Percentiles rank a stretch among this genome's conserved stretches.
Conservation (phyloP, 2,329 filamentous ascomycete species). For the Neoscytalidium dimidiatum region DNA sequence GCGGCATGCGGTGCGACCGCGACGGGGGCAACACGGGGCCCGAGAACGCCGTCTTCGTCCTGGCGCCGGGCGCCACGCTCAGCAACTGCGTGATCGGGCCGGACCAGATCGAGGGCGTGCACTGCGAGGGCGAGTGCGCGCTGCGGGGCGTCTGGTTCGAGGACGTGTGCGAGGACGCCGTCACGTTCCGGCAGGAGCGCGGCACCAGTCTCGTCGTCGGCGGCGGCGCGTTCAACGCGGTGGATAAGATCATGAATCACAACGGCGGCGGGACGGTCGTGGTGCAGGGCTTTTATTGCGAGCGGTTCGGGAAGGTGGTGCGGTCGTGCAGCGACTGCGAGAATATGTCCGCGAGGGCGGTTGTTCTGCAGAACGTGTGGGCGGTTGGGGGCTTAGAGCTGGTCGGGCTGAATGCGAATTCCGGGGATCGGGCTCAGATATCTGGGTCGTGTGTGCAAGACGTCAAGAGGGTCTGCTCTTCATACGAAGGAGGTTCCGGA, state of each 20-base stretch:
- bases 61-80: slow-evolving; percentile 40
- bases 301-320: not conserved
- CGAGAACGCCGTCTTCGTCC: not conserved
- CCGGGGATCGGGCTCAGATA: not conserved
- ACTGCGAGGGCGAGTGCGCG: slow-evolving; percentile 52
- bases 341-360: not conserved
- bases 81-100: slow-evolving; percentile 53
- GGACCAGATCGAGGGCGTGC: slow-evolving; percentile 50
- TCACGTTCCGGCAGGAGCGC: not conserved
- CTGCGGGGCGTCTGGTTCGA: slow-evolving; percentile 37
- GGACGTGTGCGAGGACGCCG: slow-evolving; percentile 38
- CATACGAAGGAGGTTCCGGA: not conserved
- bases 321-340: not conserved
- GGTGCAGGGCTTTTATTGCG: not conserved
- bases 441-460: not conserved
- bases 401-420: not conserved
- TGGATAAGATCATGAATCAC: slow-evolving; percentile 29
- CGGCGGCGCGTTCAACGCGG: slow-evolving; percentile 28
- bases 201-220: slow-evolving; percentile 25
- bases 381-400: not conserved
- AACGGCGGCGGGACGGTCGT: not conserved
- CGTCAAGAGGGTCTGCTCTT: not conserved
- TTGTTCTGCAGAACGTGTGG: not conserved
- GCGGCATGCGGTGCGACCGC: not conserved
- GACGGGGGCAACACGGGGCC: not conserved